Percentiles rank a stretch among this genome's conserved stretches.
Conservation (phyloP, 1,284 basidiomycete species). For the Cryptococcus sp. region DNA sequence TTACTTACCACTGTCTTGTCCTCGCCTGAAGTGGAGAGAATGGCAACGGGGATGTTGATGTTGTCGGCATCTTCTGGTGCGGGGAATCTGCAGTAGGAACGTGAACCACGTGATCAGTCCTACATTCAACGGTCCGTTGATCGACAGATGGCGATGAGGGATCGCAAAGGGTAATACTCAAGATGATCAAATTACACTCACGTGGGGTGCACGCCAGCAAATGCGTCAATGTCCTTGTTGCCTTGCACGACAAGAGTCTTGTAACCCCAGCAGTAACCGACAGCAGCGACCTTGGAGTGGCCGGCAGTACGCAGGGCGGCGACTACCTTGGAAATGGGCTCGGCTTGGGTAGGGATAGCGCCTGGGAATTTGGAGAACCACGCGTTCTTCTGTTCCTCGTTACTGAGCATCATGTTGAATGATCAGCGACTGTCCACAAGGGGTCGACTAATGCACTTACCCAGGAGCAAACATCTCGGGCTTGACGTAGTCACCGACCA, state of each 20-base stretch:
- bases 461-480: conserved; percentile 43
- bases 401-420: conserved; percentile 10
- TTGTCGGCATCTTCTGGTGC: conserved; percentile 48
- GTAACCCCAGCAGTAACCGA: conserved; percentile 55
- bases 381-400: conserved; percentile 28
- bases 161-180: neutral
- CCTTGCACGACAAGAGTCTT: conserved; percentile 36
- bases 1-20: conserved; percentile 43
- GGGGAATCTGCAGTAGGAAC: conserved; percentile 38
- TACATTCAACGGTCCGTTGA: neutral
- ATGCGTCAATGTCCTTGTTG: conserved; percentile 30
- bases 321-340: conserved; percentile 41
- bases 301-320: conserved; percentile 44
- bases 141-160: too few relatives aligned
- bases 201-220: conserved; percentile 49
- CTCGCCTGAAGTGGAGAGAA: conserved; percentile 55
- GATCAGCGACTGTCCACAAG: neutral
- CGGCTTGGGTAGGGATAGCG: conserved; percentile 36
- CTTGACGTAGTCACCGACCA: conserved; percentile 50
- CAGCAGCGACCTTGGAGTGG: conserved; percentile 43
- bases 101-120: neutral
- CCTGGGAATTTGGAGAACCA: conserved; percentile 46
- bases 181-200: conserved; percentile 24
- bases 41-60: conserved; percentile 50
- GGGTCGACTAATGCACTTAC: conserved; percentile 7